phyloP scores from a whole-genome alignment of 73 alveolate genomes.

The Halteria grandinella region DNA sequence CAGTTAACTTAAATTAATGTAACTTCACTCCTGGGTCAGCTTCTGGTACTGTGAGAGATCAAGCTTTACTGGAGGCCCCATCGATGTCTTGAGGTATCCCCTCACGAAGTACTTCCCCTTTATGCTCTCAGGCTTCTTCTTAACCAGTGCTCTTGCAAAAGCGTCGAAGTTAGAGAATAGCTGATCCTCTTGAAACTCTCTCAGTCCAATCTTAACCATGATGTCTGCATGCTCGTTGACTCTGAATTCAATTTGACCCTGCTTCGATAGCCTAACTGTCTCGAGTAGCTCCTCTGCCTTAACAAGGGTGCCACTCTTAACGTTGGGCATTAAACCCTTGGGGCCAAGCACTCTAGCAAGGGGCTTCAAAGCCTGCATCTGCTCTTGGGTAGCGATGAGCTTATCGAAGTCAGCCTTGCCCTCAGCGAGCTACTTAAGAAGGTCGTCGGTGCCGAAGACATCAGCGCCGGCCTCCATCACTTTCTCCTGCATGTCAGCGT shows the following conservation, averaged over 20 bases:
- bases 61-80: constrained; percentile 36
- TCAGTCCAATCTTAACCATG: constrained; percentile 70
- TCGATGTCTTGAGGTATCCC: constrained; percentile 41
- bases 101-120: constrained; percentile 62
- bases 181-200: constrained; percentile 58
- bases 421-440: constrained; percentile 46
- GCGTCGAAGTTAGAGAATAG: constrained; percentile 60
- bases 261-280: constrained; percentile 58
- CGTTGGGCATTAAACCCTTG: constrained; percentile 87
- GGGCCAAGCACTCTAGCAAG: constrained; percentile 85
- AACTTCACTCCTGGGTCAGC: constrained; percentile 4
- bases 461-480: constrained; percentile 85
- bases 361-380: constrained; percentile 63
- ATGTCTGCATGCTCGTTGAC: constrained; percentile 59
- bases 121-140: constrained; percentile 65
- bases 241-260: constrained; percentile 74
- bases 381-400: constrained; percentile 71
- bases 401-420: constrained; percentile 76
- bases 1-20: too few species aligned
- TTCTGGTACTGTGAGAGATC: constrained; percentile 34
- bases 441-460: constrained; percentile 55
- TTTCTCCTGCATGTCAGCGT: constrained; percentile 23
- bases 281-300: constrained; percentile 47
- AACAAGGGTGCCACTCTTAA: constrained; percentile 75
- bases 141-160: constrained; percentile 48